Conservation (phyloP, 176 grass and related monocot genomes). For the Guadua angustifolia region DNA sequence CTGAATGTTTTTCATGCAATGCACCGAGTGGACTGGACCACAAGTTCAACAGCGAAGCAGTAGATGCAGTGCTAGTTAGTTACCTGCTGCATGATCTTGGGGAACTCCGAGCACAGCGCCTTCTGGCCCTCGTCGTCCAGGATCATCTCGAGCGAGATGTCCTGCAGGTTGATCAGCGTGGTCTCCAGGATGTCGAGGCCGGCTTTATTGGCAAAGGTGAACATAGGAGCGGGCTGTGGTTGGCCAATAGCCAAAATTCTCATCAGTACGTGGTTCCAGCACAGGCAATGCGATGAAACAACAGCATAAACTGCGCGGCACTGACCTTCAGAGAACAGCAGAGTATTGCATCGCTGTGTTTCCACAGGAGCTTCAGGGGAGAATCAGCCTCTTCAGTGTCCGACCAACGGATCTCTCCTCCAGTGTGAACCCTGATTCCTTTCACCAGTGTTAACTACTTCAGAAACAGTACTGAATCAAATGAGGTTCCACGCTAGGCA, state of each 20-base stretch:
- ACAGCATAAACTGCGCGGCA: neutral
- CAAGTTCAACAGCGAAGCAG: too few species aligned
- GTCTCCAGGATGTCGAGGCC: slow-evolving; percentile 95
- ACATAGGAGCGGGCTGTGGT: slow-evolving; percentile 64
- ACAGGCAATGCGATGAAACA: neutral
- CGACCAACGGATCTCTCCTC: slow-evolving; percentile 55
- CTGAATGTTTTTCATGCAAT: too few species aligned
- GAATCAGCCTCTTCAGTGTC: slow-evolving; percentile 52
- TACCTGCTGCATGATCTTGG: slow-evolving; percentile 98
- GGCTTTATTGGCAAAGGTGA: slow-evolving; percentile 82
- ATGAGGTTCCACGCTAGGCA: neutral
- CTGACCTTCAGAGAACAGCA: slow-evolving; percentile 88
- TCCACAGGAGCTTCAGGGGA: slow-evolving; percentile 76
- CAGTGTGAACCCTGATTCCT: slow-evolving; percentile 79
- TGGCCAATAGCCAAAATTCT: neutral
- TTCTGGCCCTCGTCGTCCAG: slow-evolving; percentile 68
- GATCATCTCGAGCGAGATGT: slow-evolving; percentile 74
- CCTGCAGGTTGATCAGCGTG: slow-evolving; percentile 82
- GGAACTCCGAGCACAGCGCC: slow-evolving; percentile 59
- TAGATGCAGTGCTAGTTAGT: neutral
- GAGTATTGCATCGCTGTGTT: slow-evolving; percentile 77
- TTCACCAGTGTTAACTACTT: neutral
- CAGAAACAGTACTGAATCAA: neutral
- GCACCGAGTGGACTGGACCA: too few species aligned
- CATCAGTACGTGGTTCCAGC: neutral